Conservation (phyloP, 805 yeast genomes). For the Teunomyces atbi region DNA sequence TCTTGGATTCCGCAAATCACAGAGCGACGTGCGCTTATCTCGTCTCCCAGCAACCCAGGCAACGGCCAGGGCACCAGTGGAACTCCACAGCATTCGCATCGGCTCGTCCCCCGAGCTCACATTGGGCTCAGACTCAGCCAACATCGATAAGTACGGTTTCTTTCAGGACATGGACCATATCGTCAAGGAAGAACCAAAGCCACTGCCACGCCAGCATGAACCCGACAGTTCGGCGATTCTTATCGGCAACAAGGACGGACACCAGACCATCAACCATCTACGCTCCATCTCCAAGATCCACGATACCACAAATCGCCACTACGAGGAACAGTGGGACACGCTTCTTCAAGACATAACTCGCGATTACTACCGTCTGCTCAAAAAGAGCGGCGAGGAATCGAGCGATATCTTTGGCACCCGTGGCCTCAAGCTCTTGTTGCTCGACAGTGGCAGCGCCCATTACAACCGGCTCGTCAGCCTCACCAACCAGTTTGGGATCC, state of each 20-base stretch:
- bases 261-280: constrained; percentile 25
- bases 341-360: constrained; percentile 35
- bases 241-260: constrained; percentile 12
- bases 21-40: background rate
- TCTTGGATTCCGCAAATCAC: background rate
- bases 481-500: constrained; percentile 45
- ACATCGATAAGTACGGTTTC: constrained; percentile 52
- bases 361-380: constrained; percentile 16
- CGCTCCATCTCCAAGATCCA: constrained; percentile 42
- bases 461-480: constrained; percentile 21
- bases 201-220: background rate
- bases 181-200: constrained; percentile 4
- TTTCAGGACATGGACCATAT: constrained; percentile 24
- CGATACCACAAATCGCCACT: constrained; percentile 40
- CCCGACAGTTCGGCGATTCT: constrained; percentile 11
- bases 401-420: constrained; percentile 34
- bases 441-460: constrained; percentile 10
- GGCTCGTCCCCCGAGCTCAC: background rate
- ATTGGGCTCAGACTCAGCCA: background rate
- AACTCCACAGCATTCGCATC: constrained; percentile 32
- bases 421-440: constrained; percentile 33
- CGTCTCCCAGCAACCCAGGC: background rate
- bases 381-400: constrained; percentile 6
- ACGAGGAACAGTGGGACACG: constrained; percentile 45
- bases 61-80: constrained; percentile 37